A percentile compares a stretch with the other conserved stretches of the same genome.
phyloP scores from a whole-genome alignment of 495 filamentous ascomycete species.

The Amphirosellinia nigrospora region DNA sequence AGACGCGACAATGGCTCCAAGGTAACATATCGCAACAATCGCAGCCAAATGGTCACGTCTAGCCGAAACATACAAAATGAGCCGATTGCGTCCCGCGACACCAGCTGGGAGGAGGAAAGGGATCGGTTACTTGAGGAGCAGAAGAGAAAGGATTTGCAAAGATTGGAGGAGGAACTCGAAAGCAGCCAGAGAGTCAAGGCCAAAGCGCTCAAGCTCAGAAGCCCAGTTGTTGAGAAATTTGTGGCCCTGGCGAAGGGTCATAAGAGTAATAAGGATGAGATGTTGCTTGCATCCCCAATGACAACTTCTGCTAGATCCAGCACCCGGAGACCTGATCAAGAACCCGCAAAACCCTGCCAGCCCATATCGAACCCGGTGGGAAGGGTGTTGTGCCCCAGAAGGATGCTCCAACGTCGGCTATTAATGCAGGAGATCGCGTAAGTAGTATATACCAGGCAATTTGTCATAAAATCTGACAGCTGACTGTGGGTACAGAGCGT shows the following conservation, averaged over 20 bases:
- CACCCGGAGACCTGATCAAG: conserved; percentile 15
- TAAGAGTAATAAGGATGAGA: conserved; percentile 36
- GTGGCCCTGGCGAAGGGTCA: conserved; percentile 43
- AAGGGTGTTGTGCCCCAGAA: conserved; percentile 64
- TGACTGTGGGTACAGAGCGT: conserved; percentile 56
- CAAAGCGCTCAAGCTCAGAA: conserved; percentile 38
- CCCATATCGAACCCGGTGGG: conserved; percentile 42
- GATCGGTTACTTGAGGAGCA: conserved; percentile 52
- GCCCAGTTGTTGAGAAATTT: conserved; percentile 48
- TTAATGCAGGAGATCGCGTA: conserved; percentile 79
- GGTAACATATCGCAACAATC: not conserved
- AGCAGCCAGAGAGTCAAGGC: conserved; percentile 29
- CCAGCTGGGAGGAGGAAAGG: conserved; percentile 41
- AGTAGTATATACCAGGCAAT: conserved; percentile 41
- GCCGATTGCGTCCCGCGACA: not conserved
- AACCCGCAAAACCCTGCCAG: conserved; percentile 28
- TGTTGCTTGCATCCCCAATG: conserved; percentile 34
- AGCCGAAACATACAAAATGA: not conserved
- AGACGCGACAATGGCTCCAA: not conserved
- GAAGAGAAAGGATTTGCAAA: conserved; percentile 52
- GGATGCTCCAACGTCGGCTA: conserved; percentile 83
- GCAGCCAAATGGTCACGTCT: conserved; percentile 13
- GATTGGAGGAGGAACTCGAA: conserved; percentile 51
- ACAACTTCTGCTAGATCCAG: conserved; percentile 6
- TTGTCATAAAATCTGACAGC: conserved; percentile 23